phyloP scores from a whole-genome alignment of 2,329 filamentous ascomycete genomes.

The Exophiala aquamarina region DNA sequence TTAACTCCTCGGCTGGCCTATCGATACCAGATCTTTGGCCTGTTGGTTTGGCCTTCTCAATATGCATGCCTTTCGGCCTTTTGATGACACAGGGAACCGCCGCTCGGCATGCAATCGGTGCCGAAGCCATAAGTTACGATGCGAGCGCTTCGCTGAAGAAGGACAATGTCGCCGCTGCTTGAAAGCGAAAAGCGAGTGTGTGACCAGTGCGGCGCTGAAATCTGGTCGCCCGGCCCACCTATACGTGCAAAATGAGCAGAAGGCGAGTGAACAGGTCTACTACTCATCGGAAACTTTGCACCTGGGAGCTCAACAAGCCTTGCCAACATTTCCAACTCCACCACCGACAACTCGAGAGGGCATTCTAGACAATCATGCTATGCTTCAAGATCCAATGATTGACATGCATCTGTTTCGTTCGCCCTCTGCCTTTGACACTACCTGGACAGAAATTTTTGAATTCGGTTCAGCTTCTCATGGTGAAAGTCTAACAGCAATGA shows the following conservation, averaged over 20 bases:
- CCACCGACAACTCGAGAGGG: too few species aligned
- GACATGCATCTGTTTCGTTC: too few species aligned
- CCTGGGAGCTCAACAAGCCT: background rate
- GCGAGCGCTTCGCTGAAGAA: background rate
- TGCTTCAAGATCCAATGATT: too few species aligned
- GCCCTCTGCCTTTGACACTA: too few species aligned
- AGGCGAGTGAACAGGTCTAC: background rate
- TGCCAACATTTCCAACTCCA: background rate
- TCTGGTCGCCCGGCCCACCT: constrained; percentile 1
- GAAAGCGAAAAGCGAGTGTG: background rate
- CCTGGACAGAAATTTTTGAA: too few species aligned
- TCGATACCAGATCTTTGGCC: too few species aligned
- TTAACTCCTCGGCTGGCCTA: too few species aligned
- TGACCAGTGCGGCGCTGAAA: constrained; percentile 1
- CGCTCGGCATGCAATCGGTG: constrained; percentile 1
- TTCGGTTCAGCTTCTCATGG: background rate
- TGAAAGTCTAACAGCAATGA: too few species aligned
- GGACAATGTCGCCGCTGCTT: background rate
- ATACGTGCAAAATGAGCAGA: background rate
- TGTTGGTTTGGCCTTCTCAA: too few species aligned
- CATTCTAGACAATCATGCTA: too few species aligned
- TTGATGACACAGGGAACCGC: constrained; percentile 44
- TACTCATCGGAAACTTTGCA: background rate
- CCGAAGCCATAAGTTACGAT: background rate
- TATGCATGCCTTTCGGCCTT: too few species aligned